Base-by-base conservation (phyloP, 768 basidiomycete species). In the Tricholoma bakamatsutake region DNA sequence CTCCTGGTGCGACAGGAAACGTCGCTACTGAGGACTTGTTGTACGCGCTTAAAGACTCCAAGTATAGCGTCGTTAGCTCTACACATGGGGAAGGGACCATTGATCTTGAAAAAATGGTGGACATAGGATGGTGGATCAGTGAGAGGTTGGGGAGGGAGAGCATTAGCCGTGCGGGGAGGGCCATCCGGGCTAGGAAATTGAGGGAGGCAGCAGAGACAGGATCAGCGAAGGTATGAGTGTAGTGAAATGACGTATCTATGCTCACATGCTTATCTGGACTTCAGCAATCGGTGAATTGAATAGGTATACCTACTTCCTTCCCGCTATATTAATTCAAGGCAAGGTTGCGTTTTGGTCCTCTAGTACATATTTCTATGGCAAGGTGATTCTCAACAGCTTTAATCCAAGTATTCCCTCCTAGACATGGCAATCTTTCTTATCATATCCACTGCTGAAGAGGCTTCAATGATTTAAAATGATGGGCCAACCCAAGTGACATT, bases 1-100 rank as follows among this genome's bases (percentile, higher is more conserved):
- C 95, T 1, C 96, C 95, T 2, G 94, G 94, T 5, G 94, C 95
- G 12, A 94, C 93, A 0, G 95, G 96, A 13, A 97, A 97, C 62
- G 90, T 97, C 15, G 87, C 93, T 0, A 98, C 96, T 0, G 95
- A 98, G 62, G 90, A 96, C 61, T 82, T 96, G 0, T 76, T 96
- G 8, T 93, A 97, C 59, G 88, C 90, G 0, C 78, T 98, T 7
- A 80, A 77, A 61, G 84, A 72, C 50, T 86, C 84, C 9, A 76
- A 72, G 46, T 84, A 83, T 67, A 79, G 74, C 4, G 83, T 82
- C 4, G 73, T 62, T 1, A 84, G 82, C 10, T 66, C 69, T 31
- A 15, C 62, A 46, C 66, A 67, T 57, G 67, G 68, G 15, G 66
- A 70, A 2, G 74, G 74, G 4, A 71, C 72, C 0, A 69, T 80